These are phyloP conservation scores for Aspergillus sp. DNA, from an alignment of 2,329 filamentous ascomycete genomes.

Conservation along the genomic window DNA sequence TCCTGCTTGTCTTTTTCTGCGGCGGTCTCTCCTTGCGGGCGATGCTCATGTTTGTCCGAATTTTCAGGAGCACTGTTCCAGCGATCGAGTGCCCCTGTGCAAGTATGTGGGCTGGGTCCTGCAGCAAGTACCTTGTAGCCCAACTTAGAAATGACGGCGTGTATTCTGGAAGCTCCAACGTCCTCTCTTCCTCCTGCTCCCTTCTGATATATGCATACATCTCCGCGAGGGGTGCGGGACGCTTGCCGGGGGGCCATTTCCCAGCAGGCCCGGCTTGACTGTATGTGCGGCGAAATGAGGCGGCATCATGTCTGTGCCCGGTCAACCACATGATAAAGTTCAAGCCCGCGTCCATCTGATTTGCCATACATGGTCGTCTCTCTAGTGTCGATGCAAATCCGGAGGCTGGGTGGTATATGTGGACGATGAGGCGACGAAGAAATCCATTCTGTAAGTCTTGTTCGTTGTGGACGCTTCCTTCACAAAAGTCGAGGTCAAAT, in stretches of 20 bases:
- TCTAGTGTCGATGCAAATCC: neutral
- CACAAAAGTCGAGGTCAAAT: neutral
- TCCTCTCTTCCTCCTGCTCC: neutral
- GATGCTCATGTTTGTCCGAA: neutral
- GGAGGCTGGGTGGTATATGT: neutral
- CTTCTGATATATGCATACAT: neutral
- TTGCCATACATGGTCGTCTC: neutral
- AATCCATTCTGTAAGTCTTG: neutral
- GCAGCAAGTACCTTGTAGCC: neutral
- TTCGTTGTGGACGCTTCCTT: too few species aligned
- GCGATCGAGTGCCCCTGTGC: neutral
- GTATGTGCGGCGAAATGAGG: neutral
- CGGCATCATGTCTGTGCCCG: neutral
- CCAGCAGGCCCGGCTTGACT: neutral
- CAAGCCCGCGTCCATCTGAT: neutral
- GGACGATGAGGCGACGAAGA: neutral
- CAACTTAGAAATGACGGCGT: neutral
- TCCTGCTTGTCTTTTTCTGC: neutral
- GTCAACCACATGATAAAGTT: neutral
- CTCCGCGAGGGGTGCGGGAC: neutral
- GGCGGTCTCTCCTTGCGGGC: neutral
- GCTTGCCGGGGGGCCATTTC: neutral
- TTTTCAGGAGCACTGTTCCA: neutral
- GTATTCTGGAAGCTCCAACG: neutral
- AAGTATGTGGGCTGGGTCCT: neutral